Evolutionary conservation across 2,329 filamentous ascomycete genomes (phyloP), one percentile per base, ranked within the genome.

Genomic region (Aspergillus udagawae): DNA sequence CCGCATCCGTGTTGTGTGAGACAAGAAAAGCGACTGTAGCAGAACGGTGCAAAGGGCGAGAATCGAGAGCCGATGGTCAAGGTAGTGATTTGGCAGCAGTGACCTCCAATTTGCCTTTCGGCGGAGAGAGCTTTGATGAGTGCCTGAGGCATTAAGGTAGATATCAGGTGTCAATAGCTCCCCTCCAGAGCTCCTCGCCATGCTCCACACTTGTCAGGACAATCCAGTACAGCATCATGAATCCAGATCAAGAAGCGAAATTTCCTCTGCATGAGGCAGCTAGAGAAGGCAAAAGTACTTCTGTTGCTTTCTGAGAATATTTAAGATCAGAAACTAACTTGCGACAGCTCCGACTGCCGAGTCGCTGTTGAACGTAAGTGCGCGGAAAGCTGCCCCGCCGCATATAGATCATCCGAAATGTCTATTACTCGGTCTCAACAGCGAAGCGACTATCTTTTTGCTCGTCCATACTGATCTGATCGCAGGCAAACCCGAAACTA

Each of bases 241-340:
- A 75, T 57, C 60, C 72, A 10, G 72, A 75, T 54, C 74, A 78
- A 50, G 73, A 78, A 57, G 79, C 86, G 52, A 91, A 88, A 67
- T 97, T 87, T 66, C 89, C 91, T 28, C 87, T 97, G 47, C 93
- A 97, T 70, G 90, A 90, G 63, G 93, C 93, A 45, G 88, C 89
- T 60, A 84, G 92, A 56, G 91, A 96, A 73, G 92, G 92, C 45
- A 89, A 86, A 79, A 82, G 92, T 96, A 82, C 71, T 82, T 61
- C 21, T 51, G 7, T 49, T 17, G 20, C 4, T 41, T 6, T 42
- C 27, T 9, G 32, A 17, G 10, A 17, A 3, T 49, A 10, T 54
- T 3, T 8, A 35, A 27, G 55, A 56, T 53, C 55, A 20, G 55
- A 49, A 64, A 55, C 64, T 70, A 70, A 61, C 64, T 54, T 56